Evolutionary conservation across 2,329 filamentous ascomycete species (phyloP), one percentile per base, ranked within the genome.

Genomic region (Aureobasidium sp.): DNA sequence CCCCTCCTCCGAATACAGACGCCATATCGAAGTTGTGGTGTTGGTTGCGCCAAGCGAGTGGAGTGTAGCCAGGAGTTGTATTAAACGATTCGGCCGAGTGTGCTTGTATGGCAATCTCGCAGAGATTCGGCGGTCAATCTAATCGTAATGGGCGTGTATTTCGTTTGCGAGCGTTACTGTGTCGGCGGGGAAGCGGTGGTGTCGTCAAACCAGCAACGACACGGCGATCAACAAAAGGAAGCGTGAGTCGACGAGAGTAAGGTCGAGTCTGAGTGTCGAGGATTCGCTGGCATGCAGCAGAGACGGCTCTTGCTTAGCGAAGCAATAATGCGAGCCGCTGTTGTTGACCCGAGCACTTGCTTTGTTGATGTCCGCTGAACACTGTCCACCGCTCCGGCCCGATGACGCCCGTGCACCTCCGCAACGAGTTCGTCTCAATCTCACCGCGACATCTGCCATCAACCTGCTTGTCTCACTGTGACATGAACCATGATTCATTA

Each of bases 1-100:
- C 62, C 36, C 62, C 64, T 44, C 64, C 59, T 8, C 57, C 64
- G 37, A 65, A 65, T 3, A 14, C 41, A 21, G 39, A 30, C 29
- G 62, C 61, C 63, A 64, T 64, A 25, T 34, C 45, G 42, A 16
- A 9, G 36, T 34, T 8, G 45, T 30, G 6, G 25, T 58, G 27
- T 45, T 39, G 54, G n/a, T 39, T 44, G 54, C 6, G 25, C 42
- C 21, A 29, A 13, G 41, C 36, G 41, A 13, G 41, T 37, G 9
- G 16, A n/a, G 30, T 16, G 27, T 39, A 21, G 3, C n/a, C 49
- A 8, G 25, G 7, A n/a, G 2, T 39, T 3, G 27, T 29, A 10
- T 39, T 2, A 16, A 7, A 48, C n/a, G 27, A 32, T 48, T 8
- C 9, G 10, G 48, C 10, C 32, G 16, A n/a, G 9, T 21, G 32